Base-by-base conservation (phyloP, 805 yeast species). In the Wickerhamomyces canadensis region DNA sequence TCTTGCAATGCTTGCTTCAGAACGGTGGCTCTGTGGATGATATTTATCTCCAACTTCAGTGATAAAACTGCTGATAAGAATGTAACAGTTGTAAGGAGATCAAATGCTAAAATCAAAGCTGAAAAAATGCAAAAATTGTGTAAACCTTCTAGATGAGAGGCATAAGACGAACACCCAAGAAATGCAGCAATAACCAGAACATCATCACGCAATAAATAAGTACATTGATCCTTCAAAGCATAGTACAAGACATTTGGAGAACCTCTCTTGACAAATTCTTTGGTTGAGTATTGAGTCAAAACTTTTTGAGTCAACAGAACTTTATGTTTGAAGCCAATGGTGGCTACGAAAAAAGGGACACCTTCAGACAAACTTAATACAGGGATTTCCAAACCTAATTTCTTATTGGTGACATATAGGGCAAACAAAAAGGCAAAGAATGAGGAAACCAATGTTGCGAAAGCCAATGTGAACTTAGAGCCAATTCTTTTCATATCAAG, bases 321-420 rank as follows among this genome's bases (percentile, higher is more conserved):
- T 53, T 89, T 87, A 58, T 85, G 84, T 57, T 86, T 88, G 62
- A 91, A 91, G 2, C 98, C 98, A 54, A 91, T 77, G 5, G 87
- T 80, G 16, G 95, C 87, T 17, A 91, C 95, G 54, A 91, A 72
- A 61, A 91, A 91, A 17, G 98, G 98, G 32, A 91, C 64, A 24
- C 97, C 97, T 64, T 91, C 97, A 40, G 88, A 76, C 47, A 91
- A 68, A 38, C 85, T 77, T 38, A 84, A 65, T 38, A 86, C 67
- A 8, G 95, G 78, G 23, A 91, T 80, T 35, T 72, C 73, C 32
- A 76, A 64, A 25, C 76, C 73, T 33, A 84, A 62, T 22, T 75
- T 52, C 39, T 72, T 69, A 24, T 76, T 72, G 8, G 84, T 70
- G 34, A 81, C 64, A 42, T 76, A 77, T 33, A 84, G 68, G 2